Evolutionary conservation across 768 basidiomycete species (phyloP).

Genomic region (Mycena alexandri): DNA sequence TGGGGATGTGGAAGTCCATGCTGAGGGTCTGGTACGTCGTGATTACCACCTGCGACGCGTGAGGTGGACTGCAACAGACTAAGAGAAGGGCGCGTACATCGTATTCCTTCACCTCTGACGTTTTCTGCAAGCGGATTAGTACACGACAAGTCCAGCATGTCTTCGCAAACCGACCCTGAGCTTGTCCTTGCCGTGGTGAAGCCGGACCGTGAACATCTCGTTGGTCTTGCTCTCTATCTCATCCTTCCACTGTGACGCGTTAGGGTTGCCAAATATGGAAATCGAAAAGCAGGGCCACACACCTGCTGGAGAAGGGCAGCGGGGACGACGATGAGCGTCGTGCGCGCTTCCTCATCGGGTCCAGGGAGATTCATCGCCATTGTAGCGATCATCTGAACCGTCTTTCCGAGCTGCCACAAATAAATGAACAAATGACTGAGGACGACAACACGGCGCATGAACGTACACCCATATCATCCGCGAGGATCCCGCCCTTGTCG

Average conservation of each 20-base stretch:
- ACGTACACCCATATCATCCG: slow-evolving; percentile 82
- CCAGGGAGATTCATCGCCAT: slow-evolving; percentile 76
- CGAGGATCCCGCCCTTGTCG: slow-evolving; percentile 75
- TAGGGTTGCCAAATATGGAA: neutral
- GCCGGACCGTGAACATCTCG: slow-evolving; percentile 68
- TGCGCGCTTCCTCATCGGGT: slow-evolving; percentile 57
- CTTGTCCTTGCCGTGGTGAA: slow-evolving; percentile 82
- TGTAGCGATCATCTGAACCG: slow-evolving; percentile 84
- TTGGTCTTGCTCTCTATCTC: slow-evolving; percentile 80
- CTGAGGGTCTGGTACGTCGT: slow-evolving; percentile 85
- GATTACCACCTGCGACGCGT: slow-evolving; percentile 66
- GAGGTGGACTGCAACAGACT: slow-evolving; percentile 6
- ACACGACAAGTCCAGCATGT: too few relatives aligned
- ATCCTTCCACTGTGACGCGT: slow-evolving; percentile 70
- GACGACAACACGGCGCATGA: neutral
- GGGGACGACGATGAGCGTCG: slow-evolving; percentile 82
- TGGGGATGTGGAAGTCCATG: slow-evolving; percentile 67
- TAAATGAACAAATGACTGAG: slow-evolving; percentile 17
- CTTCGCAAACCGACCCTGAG: slow-evolving; percentile 54
- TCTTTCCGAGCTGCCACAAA: slow-evolving; percentile 59
- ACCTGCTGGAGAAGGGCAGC: slow-evolving; percentile 82
- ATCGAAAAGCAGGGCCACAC: slow-evolving; percentile 17
- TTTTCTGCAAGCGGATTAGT: slow-evolving; percentile 46
- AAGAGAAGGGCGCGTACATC: slow-evolving; percentile 56
- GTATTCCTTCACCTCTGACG: slow-evolving; percentile 61